Evolutionary conservation across 805 yeast species (phyloP), one percentile per base, ranked within the genome.

Genomic region (Geotrichum ghanense): DNA sequence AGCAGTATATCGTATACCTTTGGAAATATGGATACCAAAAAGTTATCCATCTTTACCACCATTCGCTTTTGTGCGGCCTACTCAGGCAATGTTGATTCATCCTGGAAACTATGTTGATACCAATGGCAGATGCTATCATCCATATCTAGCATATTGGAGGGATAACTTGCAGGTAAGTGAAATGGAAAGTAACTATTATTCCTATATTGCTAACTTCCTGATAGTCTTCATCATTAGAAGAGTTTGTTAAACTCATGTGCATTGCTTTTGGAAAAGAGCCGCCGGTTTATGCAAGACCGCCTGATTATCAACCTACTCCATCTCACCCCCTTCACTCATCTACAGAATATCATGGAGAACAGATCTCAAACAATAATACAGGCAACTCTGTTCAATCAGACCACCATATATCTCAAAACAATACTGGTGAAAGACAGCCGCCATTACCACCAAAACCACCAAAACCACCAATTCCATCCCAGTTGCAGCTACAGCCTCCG

Each of bases 21-120:
- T 87, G 10, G 78, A 78, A 46, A 61, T 88, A 3, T 87, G 95
- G 95, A 56, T 89, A 3, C 95, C 95, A 0, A 70, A 72, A 22
- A 67, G 70, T 21, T 88, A 83, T 53, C 95, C 96, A 0, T 53
- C 56, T n/a, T 68, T 65, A 2, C 71, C 81, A 1, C 97, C 97
- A 0, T 54, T 77, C n/a, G 72, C 78, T 0, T 83, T 70, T 56
- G 75, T 88, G 9, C 69, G 73, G 19, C 78, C 81, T 1, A 71
- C 78, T n/a, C 66, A 65, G 27, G 59, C 58, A 12, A 68, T 69
- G 64, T 59, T 69, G 27, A 59, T 81, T 16, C 68, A 68, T 37
- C 82, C 88, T 0, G 81, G 82, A 22, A 79, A 77, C 52, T 69
- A 74, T 53, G 75, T 85, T 2, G 95, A 84, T 60, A 63, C 75